Evolutionary conservation across 139 green algal species (phyloP), one percentile per base, ranked within the genome.

Genomic region (Eudorina sp.): DNA sequence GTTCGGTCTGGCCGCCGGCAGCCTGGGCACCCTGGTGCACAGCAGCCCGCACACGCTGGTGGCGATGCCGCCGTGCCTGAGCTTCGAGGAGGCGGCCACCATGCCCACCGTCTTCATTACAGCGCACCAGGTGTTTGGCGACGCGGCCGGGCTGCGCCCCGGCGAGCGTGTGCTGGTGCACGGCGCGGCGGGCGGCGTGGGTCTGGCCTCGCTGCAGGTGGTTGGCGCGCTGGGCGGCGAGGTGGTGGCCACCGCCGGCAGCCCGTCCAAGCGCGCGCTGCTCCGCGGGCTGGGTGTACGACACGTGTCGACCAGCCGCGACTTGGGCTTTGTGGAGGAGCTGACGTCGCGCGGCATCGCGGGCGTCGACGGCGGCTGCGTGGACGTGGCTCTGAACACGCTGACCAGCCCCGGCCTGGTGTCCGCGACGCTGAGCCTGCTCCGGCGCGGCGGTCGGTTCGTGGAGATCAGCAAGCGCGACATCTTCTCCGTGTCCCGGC

Each of bases 381-480:
- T 90, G 38, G 83, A 95, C 66, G 88, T 94, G 55, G 90, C 94
- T 53, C 89, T 98, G 40, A 98, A 98, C 92, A 96, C 93, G 9
- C 90, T 98, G 85, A 98, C 96, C n/a, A 95, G 91, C 41, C 93
- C 95, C 3, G 96, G 96, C 74, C 95, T 98, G 92, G 96, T 98
- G 72, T 92, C 90, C 2, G 96, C 90, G 16, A 95, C 94, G 13
- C 76, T 97, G 66, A 89, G 94, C 21, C 70, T 90, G 34, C 70
- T 98, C 27, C 53, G 40, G 19, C 36, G 16, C 11, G 95, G 94
- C 55, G 96, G 94, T 0, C 80, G 88, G 0, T 92, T 98, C 53
- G 93, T 97, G 58, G 96, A 98, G 89, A 98, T 98, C 90, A 94
- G 93, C 87, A 98, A 98, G 93, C 93, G 96, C 64, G 96, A 97